These are phyloP conservation scores for Phaeomoniella chlamydospora DNA, from an alignment of 2,329 filamentous ascomycete species.

Conservation along the genomic window DNA sequence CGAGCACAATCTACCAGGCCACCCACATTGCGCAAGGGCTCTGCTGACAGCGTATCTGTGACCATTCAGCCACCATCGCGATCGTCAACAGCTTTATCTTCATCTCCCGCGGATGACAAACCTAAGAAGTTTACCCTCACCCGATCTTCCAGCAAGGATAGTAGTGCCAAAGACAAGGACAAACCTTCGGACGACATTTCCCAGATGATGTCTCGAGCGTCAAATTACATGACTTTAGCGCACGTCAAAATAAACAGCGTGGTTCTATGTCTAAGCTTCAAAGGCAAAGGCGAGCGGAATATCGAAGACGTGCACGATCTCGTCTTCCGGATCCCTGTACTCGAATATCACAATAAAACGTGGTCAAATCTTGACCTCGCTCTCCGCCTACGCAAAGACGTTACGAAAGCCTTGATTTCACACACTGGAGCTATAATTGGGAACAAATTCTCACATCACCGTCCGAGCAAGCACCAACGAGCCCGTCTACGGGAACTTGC, in stretches of 20 bases:
- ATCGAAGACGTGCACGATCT: slow-evolving; percentile 95
- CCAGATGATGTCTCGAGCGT: slow-evolving; percentile 90
- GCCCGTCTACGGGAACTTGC: slow-evolving; percentile 69
- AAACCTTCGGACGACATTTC: slow-evolving; percentile 75
- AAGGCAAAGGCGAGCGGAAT: slow-evolving; percentile 89
- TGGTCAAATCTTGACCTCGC: slow-evolving; percentile 97
- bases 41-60: background rate
- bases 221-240: slow-evolving; percentile 93
- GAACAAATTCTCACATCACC: slow-evolving; percentile 88
- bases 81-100: background rate
- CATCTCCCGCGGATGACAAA: background rate
- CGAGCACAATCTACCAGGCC: background rate
- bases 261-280: slow-evolving; percentile 89
- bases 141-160: slow-evolving; percentile 34
- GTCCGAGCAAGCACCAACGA: slow-evolving; percentile 66
- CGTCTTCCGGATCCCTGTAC: slow-evolving; percentile 83
- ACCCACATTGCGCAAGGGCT: background rate
- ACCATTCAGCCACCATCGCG: background rate
- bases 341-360: slow-evolving; percentile 97
- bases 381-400: slow-evolving; percentile 81
- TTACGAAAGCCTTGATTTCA: slow-evolving; percentile 84
- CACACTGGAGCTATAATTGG: slow-evolving; percentile 93
- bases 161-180: slow-evolving; percentile 36
- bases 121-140: slow-evolving; percentile 32
- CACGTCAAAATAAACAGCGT: slow-evolving; percentile 93